phyloP scores from a whole-genome alignment of 2,329 filamentous ascomycete genomes.

The Claviceps fusiformis region DNA sequence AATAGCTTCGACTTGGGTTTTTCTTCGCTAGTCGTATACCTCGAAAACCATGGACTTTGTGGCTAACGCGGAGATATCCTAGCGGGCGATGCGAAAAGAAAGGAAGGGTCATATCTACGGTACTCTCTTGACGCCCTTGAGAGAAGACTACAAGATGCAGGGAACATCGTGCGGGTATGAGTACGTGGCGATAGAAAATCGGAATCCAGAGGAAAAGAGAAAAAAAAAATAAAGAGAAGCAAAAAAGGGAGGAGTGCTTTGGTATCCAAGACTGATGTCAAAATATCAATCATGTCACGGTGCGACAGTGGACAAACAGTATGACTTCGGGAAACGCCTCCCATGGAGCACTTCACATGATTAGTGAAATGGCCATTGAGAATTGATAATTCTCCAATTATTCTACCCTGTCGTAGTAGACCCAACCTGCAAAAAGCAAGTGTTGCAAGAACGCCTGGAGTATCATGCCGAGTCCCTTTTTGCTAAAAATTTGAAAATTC shows the following conservation, averaged over 20 bases:
- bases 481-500: conserved; percentile 6
- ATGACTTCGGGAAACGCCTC: conserved; percentile 58
- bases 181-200: too few species aligned
- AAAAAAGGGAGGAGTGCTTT: not conserved
- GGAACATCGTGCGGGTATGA: not conserved
- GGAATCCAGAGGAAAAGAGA: too few species aligned
- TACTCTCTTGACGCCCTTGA: not conserved
- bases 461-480: conserved; percentile 13
- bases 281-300: conserved; percentile 2
- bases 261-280: not conserved
- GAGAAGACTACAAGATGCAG: conserved; percentile 8
- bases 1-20: conserved; percentile 34
- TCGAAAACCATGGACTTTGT: conserved; percentile 59
- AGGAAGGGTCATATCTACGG: not conserved
- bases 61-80: conserved; percentile 82
- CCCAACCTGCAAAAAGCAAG: conserved; percentile 12
- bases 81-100: conserved; percentile 36
- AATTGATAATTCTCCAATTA: conserved; percentile 32
- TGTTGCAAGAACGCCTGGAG: conserved; percentile 22
- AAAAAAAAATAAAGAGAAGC: too few species aligned
- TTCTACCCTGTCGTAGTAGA: conserved; percentile 26
- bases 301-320: conserved; percentile 2
- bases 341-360: conserved; percentile 60
- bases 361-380: conserved; percentile 62
- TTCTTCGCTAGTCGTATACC: conserved; percentile 93